Percentiles rank a stretch among this genome's conserved stretches.
Conservation (phyloP, 1,284 basidiomycete species). For the Irpex sp. region DNA sequence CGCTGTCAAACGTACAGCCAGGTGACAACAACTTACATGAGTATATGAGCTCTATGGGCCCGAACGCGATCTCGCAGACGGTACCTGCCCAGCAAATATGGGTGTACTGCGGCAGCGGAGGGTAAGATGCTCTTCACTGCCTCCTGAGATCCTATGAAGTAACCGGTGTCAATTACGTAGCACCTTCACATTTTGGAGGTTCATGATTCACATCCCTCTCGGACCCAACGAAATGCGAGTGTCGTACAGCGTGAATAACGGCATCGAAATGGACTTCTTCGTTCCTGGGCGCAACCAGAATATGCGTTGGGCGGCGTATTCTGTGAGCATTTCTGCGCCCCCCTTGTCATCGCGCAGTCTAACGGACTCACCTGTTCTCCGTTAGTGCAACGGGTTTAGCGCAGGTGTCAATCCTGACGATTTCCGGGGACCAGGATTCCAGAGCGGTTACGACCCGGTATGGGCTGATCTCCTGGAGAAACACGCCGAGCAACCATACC, state of each 20-base stretch:
- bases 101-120: constrained; percentile 67
- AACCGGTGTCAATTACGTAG: constrained; percentile 30
- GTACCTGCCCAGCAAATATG: constrained; percentile 73
- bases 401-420: constrained; percentile 76
- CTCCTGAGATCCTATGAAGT: neutral
- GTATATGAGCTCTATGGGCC: constrained; percentile 17
- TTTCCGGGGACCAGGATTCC: constrained; percentile 70
- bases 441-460: constrained; percentile 80
- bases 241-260: constrained; percentile 74
- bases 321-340: constrained; percentile 40
- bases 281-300: constrained; percentile 82
- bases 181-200: constrained; percentile 92
- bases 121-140: constrained; percentile 33
- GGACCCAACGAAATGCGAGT: constrained; percentile 71
- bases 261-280: constrained; percentile 76
- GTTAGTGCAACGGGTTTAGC: constrained; percentile 78
- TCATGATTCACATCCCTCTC: constrained; percentile 82
- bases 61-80: constrained; percentile 34
- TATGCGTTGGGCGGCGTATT: constrained; percentile 88
- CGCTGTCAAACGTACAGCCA: constrained; percentile 25
- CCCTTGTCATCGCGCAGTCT: neutral
- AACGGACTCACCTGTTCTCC: neutral
- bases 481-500: constrained; percentile 80
- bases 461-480: constrained; percentile 88
- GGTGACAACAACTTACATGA: constrained; percentile 17